Percentiles rank a stretch among this genome's conserved stretches.
phyloP scores from a whole-genome alignment of 1,284 basidiomycete genomes.

The Microbotryum saponariae region DNA sequence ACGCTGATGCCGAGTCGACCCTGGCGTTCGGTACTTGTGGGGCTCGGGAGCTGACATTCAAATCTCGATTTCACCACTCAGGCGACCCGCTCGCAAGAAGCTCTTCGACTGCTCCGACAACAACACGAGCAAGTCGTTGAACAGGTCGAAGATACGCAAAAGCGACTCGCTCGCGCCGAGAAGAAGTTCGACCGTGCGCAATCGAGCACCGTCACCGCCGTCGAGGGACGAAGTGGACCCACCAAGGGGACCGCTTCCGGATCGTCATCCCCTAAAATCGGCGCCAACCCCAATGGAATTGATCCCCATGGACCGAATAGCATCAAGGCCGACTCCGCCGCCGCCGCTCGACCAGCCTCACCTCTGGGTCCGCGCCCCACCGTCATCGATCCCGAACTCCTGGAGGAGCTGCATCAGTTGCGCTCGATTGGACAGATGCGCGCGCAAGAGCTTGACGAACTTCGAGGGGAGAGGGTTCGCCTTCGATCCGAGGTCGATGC shows the following conservation, averaged over 20 bases:
- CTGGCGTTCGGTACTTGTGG: too few relatives aligned
- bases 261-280: too few relatives aligned
- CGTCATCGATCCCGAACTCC: too few relatives aligned
- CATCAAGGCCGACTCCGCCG: too few relatives aligned
- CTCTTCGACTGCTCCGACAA: constrained; percentile 24
- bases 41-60: not conserved
- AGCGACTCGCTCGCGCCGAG: constrained; percentile 31
- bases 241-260: too few relatives aligned
- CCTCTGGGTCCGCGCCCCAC: too few relatives aligned
- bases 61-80: not conserved
- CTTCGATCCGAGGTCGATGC: constrained; percentile 28
- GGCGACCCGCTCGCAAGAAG: constrained; percentile 23
- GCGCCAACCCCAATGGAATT: too few relatives aligned
- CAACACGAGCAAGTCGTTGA: constrained; percentile 28
- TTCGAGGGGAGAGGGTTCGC: constrained; percentile 19
- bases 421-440: constrained; percentile 2
- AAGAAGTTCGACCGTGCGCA: constrained; percentile 34
- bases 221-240: constrained; percentile 24
- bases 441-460: constrained; percentile 23
- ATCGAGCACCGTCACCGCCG: constrained; percentile 30
- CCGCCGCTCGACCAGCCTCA: too few relatives aligned
- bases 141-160: constrained; percentile 32
- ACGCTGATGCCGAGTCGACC: not conserved
- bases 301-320: too few relatives aligned
- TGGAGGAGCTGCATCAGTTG: constrained; percentile 13